Evolutionary conservation across 805 yeast genomes (phyloP).

Genomic region (Candida tammaniensis): DNA sequence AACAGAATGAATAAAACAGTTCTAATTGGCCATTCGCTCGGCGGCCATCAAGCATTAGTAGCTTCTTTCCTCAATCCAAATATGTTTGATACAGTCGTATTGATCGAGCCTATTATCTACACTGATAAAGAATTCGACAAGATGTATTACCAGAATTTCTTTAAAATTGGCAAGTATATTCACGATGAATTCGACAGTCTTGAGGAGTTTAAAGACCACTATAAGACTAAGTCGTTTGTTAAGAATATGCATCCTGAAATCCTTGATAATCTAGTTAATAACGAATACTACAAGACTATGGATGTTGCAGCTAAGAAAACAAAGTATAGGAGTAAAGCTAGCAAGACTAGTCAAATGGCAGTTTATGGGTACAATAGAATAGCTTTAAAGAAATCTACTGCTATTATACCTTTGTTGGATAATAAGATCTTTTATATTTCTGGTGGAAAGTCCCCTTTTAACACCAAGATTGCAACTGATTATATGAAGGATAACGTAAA

Average conservation of each 20-base stretch:
- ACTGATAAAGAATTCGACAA: slow-evolving; percentile 13
- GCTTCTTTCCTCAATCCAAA: slow-evolving; percentile 51
- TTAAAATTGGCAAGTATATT: slow-evolving; percentile 21
- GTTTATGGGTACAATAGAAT: slow-evolving; percentile 43
- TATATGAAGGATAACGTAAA: slow-evolving; percentile 15
- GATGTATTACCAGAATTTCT: slow-evolving; percentile 19
- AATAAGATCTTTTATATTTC: slow-evolving; percentile 49
- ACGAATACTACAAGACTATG: slow-evolving; percentile 26
- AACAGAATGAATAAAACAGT: slow-evolving; percentile 39
- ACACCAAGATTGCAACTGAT: slow-evolving; percentile 43
- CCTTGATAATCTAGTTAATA: slow-evolving; percentile 42
- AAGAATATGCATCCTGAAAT: slow-evolving; percentile 44
- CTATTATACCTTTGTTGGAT: slow-evolving; percentile 31
- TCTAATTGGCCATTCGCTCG: slow-evolving; percentile 71
- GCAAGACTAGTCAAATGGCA: slow-evolving; percentile 44
- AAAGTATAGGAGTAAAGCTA: slow-evolving; percentile 22
- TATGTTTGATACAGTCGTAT: slow-evolving; percentile 50
- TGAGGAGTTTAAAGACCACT: slow-evolving; percentile 42
- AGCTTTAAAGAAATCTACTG: slow-evolving; percentile 32
- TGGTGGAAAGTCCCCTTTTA: slow-evolving; percentile 56
- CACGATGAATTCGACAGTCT: slow-evolving; percentile 40
- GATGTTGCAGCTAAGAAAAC: slow-evolving; percentile 7
- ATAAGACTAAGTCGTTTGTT: slow-evolving; percentile 43
- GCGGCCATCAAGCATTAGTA: slow-evolving; percentile 54
- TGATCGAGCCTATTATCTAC: slow-evolving; percentile 60